These are phyloP conservation scores for Phytophthora syringae DNA, from an alignment of 352 stramenopile genomes.

Conservation along the genomic window DNA sequence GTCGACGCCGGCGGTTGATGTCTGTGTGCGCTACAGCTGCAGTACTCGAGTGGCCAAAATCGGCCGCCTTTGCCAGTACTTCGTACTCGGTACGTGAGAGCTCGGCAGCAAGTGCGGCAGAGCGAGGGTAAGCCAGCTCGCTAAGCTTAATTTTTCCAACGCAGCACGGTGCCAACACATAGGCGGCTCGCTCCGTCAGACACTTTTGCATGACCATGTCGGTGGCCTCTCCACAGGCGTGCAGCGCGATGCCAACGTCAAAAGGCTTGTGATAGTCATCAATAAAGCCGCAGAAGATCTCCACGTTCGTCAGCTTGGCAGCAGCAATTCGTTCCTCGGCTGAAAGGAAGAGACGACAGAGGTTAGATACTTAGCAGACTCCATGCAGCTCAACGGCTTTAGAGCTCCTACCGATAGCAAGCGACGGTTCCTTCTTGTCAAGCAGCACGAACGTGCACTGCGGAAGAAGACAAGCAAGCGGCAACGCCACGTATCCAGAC, in stretches of 20 bases:
- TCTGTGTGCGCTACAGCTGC: conserved; percentile 49
- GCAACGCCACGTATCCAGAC: conserved; percentile 78
- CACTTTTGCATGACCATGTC: conserved; percentile 87
- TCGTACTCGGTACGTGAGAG: conserved; percentile 75
- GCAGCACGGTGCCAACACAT: conserved; percentile 82
- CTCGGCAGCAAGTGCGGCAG: conserved; percentile 39
- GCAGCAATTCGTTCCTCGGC: conserved; percentile 69
- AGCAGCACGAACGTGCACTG: conserved; percentile 80
- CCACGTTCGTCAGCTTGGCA: conserved; percentile 67
- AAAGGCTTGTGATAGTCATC: conserved; percentile 73
- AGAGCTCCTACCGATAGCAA: conserved; percentile 63
- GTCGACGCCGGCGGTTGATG: conserved; percentile 60
- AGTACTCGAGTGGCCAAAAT: conserved; percentile 69
- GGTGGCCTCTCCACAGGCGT: conserved; percentile 83
- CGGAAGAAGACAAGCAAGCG: conserved; percentile 75
- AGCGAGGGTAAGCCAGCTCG: conserved; percentile 66
- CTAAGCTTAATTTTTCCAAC: conserved; percentile 85
- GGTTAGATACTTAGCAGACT: background rate
- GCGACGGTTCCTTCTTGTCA: conserved; percentile 80
- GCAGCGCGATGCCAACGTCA: conserved; percentile 81
- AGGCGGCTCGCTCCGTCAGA: conserved; percentile 58
- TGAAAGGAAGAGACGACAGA: conserved; percentile 17
- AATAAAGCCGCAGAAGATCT: conserved; percentile 80
- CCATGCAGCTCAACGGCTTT: background rate
- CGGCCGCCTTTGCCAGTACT: conserved; percentile 76